Evolutionary conservation across 169 alveolate genomes (phyloP).

Genomic region (Amoebophrya sp.): DNA sequence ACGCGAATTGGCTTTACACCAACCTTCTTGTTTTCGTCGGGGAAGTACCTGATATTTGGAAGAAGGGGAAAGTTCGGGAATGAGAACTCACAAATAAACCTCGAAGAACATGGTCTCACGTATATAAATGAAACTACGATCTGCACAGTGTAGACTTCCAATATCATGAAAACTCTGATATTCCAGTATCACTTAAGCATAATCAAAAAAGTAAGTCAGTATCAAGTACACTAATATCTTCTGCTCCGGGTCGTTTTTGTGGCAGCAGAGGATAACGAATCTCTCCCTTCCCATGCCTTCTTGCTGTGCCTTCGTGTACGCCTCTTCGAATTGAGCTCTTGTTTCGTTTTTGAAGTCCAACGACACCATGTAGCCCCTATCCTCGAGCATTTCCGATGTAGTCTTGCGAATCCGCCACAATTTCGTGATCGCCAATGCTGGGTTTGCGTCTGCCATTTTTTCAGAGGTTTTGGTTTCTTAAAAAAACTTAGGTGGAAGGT

Average conservation of each 20-base stretch:
- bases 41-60: slow-evolving; percentile 51
- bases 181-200: too few species aligned
- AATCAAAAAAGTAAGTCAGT: too few species aligned
- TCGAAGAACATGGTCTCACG: too few species aligned
- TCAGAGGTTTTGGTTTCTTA: too few species aligned
- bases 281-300: background rate
- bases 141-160: too few species aligned
- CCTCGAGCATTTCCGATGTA: slow-evolving; percentile 82
- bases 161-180: too few species aligned
- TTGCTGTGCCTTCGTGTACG: slow-evolving; percentile 52
- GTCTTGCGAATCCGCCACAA: slow-evolving; percentile 77
- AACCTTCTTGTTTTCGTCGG: slow-evolving; percentile 80
- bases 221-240: slow-evolving; percentile 67
- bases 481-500: too few species aligned
- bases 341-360: slow-evolving; percentile 47
- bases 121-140: too few species aligned
- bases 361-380: slow-evolving; percentile 77
- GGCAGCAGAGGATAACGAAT: slow-evolving; percentile 36
- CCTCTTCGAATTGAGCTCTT: slow-evolving; percentile 68
- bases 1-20: slow-evolving; percentile 88
- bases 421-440: background rate
- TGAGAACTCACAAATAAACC: background rate
- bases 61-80: background rate
- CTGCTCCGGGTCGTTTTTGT: slow-evolving; percentile 63
- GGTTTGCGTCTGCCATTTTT: background rate